Evolutionary conservation across 2,329 filamentous ascomycete genomes (phyloP), one percentile per base, ranked within the genome.

Genomic region (Orbilia brochopaga): DNA sequence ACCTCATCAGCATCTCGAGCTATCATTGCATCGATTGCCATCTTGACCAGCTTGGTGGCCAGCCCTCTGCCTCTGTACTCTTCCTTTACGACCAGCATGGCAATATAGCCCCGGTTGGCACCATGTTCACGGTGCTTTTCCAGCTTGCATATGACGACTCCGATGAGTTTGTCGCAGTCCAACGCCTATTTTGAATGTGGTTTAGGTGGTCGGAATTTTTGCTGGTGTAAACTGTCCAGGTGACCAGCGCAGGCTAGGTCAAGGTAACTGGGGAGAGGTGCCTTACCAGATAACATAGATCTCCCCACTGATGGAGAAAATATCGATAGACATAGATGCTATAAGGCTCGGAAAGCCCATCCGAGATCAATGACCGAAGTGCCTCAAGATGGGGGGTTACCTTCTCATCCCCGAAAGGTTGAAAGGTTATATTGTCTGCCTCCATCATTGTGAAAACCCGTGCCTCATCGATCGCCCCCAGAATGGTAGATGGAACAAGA

Each of bases 311-410:
- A 78, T 95, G 96, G 17, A 99, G 83, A 77, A 99, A 99, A 80
- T 99, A 99, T 32, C 94, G 88, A 80, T 97, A 99, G 67, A 99
- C 94, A 82, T 99, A 99, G 79, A 99, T 97, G 81, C 93, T 97
- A 80, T 99, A 99, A 1, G 94, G 94, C 80, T 99, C 94, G 76
- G 93, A 97, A 55, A 99, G 85, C 79, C 97, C 94, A 77, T 93
- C 96, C 50, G 92, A 94, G 77, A 99, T 99, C 78, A 99, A 82
- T 65, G 92, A 88, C 62, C 93, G 88, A 80, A 99, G 97, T 46
- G 91, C 87, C 37, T 92, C 87, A 46, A 99, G 87, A 78, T 94
- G 88, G 63, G 82, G 81, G 58, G 84, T 83, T 78, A 89, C 87
- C 74, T 86, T 85, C 56, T 70, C 66, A 40, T 60, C 51, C 23